Conservation (phyloP, 164 flowering plant genomes). For the Annona cherimola region DNA sequence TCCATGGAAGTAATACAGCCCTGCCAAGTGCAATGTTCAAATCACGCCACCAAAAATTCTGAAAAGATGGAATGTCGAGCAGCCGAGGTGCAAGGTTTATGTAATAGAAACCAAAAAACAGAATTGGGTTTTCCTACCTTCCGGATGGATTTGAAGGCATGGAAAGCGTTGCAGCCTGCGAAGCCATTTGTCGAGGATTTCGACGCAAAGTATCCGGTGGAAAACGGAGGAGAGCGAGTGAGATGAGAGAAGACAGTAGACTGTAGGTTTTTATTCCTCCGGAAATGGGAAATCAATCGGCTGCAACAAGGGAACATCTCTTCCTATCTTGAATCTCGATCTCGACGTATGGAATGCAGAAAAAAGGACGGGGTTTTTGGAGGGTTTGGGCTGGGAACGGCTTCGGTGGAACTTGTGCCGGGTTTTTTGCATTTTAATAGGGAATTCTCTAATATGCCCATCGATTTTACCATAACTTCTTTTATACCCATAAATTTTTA, state of each 20-base stretch:
- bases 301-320: slow-evolving; percentile 8
- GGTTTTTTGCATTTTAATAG: no score
- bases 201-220: background rate
- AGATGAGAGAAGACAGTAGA: background rate
- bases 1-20: background rate
- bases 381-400: no score
- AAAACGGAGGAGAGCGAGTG: background rate
- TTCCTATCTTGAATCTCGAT: background rate
- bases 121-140: slow-evolving; percentile 4
- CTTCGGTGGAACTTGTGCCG: no score
- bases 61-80: background rate
- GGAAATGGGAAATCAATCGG: slow-evolving; percentile 1
- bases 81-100: background rate
- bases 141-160: background rate
- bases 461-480: no score
- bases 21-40: background rate
- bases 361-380: background rate
- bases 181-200: background rate
- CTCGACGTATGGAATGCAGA: no score
- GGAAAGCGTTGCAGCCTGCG: slow-evolving; percentile 2
- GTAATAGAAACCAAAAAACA: background rate
- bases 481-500: no score
- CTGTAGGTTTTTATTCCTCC: slow-evolving; percentile 6
- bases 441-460: no score
- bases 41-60: background rate